Evolutionary conservation across 148 eudicot genomes (phyloP), one percentile per base, ranked within the genome.

Genomic region (Rhododendron ferrugineum): DNA sequence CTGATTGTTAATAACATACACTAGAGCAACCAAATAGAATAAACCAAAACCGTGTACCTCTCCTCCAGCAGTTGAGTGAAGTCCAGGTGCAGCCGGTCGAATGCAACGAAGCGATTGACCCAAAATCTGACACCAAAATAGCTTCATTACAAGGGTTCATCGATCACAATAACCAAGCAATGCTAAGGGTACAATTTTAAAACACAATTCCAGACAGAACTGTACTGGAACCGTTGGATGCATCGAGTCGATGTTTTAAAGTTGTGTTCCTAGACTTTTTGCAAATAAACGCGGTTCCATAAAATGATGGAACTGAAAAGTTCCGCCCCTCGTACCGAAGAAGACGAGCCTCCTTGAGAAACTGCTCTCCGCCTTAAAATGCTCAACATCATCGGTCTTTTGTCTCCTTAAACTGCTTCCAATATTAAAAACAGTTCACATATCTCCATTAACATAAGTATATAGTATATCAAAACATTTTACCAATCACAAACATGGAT

Each of bases 361-460:
- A 87, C 86, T 70, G 75, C 40, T 86, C 87, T 88, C 77, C 93
- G 91, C 90, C 93, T 86, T 78, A 87, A 3, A 83, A 88, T 87
- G 84, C 89, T 85, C 81, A 89, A 88, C 93, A 91, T 91, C 89
- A 32, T 79, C 60, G 46, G 30, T 66, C 34, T 16, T 42, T 26
- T 16, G 72, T 54, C 85, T 75, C 80, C 56, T 36, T 11, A 73
- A 32, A 14, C 85, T 83, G 85, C 37, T 47, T 83, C 70, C 78
- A 70, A 28, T 0, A 46, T 30, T 36, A 50, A 32, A 50, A 40
- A 6, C 20, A 83, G 64, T 1, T 22, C 79, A 73, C 9, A 22
- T 11, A 46, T 68, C 60, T 9, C 18, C 34, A 34, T 83, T 9
- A 70, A 68, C 26, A 26, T 37, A 64, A 40, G 15, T n/a, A 14